These are phyloP conservation scores for Monilinia aucupariae DNA, from an alignment of 2,329 filamentous ascomycete genomes.

Conservation along the genomic window DNA sequence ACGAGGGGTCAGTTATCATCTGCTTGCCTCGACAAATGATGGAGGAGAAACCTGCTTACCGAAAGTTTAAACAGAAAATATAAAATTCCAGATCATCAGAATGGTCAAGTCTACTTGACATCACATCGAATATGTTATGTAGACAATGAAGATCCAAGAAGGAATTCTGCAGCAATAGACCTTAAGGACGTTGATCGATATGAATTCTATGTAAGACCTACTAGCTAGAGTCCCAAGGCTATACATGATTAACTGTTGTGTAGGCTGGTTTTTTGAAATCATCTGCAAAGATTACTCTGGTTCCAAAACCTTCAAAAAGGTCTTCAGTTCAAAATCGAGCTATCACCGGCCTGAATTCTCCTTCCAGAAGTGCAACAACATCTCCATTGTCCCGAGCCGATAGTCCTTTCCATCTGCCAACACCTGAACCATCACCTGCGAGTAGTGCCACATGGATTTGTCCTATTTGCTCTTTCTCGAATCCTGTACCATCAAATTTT, in stretches of 20 bases:
- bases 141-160: conserved; percentile 78
- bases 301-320: conserved; percentile 72
- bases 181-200: conserved; percentile 85
- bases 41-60: neutral
- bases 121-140: conserved; percentile 95
- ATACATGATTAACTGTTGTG: conserved; percentile 23
- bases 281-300: conserved; percentile 84
- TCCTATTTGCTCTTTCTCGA: conserved; percentile 91
- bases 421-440: conserved; percentile 44
- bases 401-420: conserved; percentile 41
- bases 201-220: conserved; percentile 70
- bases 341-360: conserved; percentile 42
- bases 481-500: conserved; percentile 88
- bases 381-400: conserved; percentile 45
- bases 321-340: conserved; percentile 53
- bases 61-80: conserved; percentile 60
- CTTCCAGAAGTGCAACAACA: conserved; percentile 43
- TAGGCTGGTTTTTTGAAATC: conserved; percentile 91
- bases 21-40: neutral
- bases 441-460: conserved; percentile 85
- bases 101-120: conserved; percentile 93
- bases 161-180: conserved; percentile 77
- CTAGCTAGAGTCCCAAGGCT: neutral
- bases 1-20: conserved; percentile 76
- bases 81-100: conserved; percentile 90